Percentiles rank a stretch among this genome's conserved stretches.
phyloP scores from a whole-genome alignment of 805 yeast genomes.

The Kodamaea laetipori region DNA sequence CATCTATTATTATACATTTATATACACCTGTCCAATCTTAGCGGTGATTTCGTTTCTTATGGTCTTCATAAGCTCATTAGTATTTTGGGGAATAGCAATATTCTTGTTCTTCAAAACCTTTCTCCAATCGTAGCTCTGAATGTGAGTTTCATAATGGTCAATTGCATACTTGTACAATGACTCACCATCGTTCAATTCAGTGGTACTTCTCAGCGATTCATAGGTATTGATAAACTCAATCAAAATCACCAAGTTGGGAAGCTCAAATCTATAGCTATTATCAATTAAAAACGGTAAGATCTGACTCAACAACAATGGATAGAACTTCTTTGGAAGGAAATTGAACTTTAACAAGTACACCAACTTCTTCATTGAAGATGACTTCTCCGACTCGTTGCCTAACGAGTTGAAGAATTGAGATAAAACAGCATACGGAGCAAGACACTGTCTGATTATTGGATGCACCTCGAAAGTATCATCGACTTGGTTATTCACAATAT shows the following conservation, averaged over 20 bases:
- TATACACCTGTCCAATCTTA: constrained; percentile 39
- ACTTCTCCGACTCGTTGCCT: constrained; percentile 13
- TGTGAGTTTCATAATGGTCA: constrained; percentile 20
- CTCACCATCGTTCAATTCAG: constrained; percentile 32
- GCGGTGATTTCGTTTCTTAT: constrained; percentile 36
- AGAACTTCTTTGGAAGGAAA: constrained; percentile 49
- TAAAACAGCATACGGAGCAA: constrained; percentile 72
- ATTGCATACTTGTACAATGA: constrained; percentile 35
- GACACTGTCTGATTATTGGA: constrained; percentile 64
- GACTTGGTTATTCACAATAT: constrained; percentile 43
- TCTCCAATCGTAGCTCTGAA: constrained; percentile 41
- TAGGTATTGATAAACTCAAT: constrained; percentile 43
- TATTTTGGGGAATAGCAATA: constrained; percentile 26
- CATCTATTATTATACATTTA: constrained; percentile 15
- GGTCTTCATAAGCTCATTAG: constrained; percentile 26
- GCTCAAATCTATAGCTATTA: constrained; percentile 17
- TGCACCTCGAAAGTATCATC: constrained; percentile 42
- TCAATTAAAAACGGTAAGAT: constrained; percentile 42
- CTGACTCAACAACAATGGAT: constrained; percentile 52
- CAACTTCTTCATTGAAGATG: constrained; percentile 40
- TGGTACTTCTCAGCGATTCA: constrained; percentile 26
- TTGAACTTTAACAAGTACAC: constrained; percentile 48
- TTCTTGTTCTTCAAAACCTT: constrained; percentile 19
- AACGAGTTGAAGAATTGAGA: constrained; percentile 47
- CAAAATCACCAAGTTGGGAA: constrained; percentile 36